Evolutionary conservation across 345 rosid genomes (phyloP).

Genomic region (Rubroshorea leprosula): DNA sequence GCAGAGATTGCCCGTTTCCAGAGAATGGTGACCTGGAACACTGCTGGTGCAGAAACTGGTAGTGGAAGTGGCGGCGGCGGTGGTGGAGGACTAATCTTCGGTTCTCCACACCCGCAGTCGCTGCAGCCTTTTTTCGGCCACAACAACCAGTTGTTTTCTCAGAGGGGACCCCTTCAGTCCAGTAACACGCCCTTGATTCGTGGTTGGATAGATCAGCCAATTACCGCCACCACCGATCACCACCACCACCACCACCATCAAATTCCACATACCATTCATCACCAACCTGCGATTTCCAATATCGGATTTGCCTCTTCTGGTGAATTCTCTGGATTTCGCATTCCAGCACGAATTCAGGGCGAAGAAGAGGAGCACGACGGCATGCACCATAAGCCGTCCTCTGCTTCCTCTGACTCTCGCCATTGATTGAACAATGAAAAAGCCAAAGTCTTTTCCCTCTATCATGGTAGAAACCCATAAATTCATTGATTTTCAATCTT

Average conservation of each 20-base stretch:
- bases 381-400: slow-evolving; percentile 64
- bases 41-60: slow-evolving; percentile 26
- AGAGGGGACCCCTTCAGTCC: slow-evolving; percentile 99
- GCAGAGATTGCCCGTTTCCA: slow-evolving; percentile 52
- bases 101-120: slow-evolving; percentile 36
- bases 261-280: background rate
- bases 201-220: slow-evolving; percentile 72
- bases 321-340: slow-evolving; percentile 65
- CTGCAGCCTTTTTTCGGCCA: slow-evolving; percentile 54
- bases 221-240: slow-evolving; percentile 32
- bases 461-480: slow-evolving; percentile 31
- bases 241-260: slow-evolving; percentile 29
- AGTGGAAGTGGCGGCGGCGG: slow-evolving; percentile 18
- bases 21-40: slow-evolving; percentile 57
- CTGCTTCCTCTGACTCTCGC: slow-evolving; percentile 80
- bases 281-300: slow-evolving; percentile 32
- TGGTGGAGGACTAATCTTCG: slow-evolving; percentile 41
- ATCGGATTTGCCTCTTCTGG: slow-evolving; percentile 47
- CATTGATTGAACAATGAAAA: slow-evolving; percentile 37
- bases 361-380: slow-evolving; percentile 78
- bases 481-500: background rate
- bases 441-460: slow-evolving; percentile 28
- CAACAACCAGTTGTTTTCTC: slow-evolving; percentile 54
- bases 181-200: slow-evolving; percentile 71
- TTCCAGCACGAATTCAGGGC: slow-evolving; percentile 93